These are phyloP conservation scores for Umbelopsis vinacea DNA, from an alignment of 192 early-diverging fungal species.

Conservation along the genomic window DNA sequence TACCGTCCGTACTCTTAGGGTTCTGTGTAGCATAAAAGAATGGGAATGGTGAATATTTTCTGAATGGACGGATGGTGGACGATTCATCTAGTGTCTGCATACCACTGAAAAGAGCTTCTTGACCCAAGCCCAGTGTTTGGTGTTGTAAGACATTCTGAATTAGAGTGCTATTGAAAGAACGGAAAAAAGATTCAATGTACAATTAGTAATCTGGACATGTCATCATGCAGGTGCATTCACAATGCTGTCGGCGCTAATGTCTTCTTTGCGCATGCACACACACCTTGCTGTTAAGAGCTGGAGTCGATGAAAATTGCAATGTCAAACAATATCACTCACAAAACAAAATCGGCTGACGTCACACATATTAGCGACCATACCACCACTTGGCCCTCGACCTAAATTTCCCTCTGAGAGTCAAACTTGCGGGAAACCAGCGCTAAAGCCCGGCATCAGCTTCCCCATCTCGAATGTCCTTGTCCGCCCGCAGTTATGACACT, in stretches of 20 bases:
- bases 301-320: conserved; percentile 11
- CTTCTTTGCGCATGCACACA: not conserved
- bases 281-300: conserved; percentile 18
- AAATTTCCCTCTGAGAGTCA: too few relatives aligned
- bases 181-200: not conserved
- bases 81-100: not conserved
- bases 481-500: conserved; percentile 1
- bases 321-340: conserved; percentile 16
- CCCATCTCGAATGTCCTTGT: conserved; percentile 22
- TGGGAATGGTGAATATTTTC: not conserved
- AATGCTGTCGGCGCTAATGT: not conserved
- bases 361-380: not conserved
- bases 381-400: not conserved
- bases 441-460: not conserved
- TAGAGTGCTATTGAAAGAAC: conserved; percentile 1
- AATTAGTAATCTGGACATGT: not conserved
- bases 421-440: too few relatives aligned
- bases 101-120: conserved; percentile 53
- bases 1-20: conserved; percentile 66
- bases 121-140: conserved; percentile 46
- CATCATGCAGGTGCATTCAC: too few relatives aligned
- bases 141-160: conserved; percentile 41
- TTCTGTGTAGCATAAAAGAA: conserved; percentile 43
- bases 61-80: not conserved
- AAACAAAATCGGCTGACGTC: conserved; percentile 24